These are phyloP conservation scores for Scedosporium apiospermum DNA, from an alignment of 2,329 filamentous ascomycete species.

Conservation along the genomic window DNA sequence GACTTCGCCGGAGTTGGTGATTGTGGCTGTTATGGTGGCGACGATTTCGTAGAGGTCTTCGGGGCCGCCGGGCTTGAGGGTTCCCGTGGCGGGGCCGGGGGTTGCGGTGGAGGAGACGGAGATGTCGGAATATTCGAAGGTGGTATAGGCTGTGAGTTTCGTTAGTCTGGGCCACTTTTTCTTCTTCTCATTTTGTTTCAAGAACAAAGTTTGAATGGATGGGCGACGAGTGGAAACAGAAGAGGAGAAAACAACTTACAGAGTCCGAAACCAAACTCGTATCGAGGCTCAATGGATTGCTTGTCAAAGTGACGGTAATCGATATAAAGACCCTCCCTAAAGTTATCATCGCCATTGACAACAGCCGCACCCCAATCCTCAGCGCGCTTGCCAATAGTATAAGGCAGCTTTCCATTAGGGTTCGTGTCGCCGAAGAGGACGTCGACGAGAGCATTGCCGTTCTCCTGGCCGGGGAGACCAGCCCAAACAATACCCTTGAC, in stretches of 20 bases:
- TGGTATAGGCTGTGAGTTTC: constrained; percentile 51
- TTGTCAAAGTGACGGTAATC: constrained; percentile 77
- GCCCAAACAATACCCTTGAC: constrained; percentile 55
- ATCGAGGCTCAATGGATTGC: constrained; percentile 53
- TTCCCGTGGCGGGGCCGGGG: constrained; percentile 50
- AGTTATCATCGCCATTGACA: constrained; percentile 36
- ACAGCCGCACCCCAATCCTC: constrained; percentile 34
- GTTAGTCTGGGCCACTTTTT: neutral
- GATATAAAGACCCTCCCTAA: constrained; percentile 73
- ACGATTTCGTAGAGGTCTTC: constrained; percentile 40
- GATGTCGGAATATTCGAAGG: constrained; percentile 50
- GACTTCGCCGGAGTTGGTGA: constrained; percentile 42
- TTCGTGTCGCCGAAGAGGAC: constrained; percentile 66
- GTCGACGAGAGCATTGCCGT: constrained; percentile 71
- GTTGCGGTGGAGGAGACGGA: constrained; percentile 21
- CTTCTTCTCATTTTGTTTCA: no score
- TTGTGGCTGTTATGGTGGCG: constrained; percentile 32
- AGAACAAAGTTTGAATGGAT: constrained; percentile 16
- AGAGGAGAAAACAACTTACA: constrained; percentile 33
- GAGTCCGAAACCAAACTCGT: constrained; percentile 72
- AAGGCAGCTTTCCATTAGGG: constrained; percentile 64
- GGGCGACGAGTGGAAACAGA: constrained; percentile 48
- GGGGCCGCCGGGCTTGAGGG: constrained; percentile 48
- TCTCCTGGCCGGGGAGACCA: constrained; percentile 85
- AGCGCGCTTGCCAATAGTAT: constrained; percentile 42